Percentiles rank a stretch among this genome's conserved stretches.
These are phyloP conservation scores for Arthrobotrys sphaeroides DNA, from an alignment of 2,329 filamentous ascomycete species.

Conservation along the genomic window DNA sequence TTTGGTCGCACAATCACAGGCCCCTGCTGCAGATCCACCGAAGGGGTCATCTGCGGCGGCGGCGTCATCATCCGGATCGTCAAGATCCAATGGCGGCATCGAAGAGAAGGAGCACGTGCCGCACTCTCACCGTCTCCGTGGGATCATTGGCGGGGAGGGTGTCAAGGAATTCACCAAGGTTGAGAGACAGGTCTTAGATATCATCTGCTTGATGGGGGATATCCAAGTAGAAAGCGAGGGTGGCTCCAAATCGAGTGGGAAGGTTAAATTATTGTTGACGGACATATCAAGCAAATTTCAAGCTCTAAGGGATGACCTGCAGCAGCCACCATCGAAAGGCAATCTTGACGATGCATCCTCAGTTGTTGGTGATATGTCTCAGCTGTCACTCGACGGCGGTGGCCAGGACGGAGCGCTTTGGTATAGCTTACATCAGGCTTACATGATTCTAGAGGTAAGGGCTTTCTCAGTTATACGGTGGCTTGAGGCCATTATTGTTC, in stretches of 20 bases:
- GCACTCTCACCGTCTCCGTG: conserved; percentile 29
- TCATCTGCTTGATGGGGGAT: conserved; percentile 41
- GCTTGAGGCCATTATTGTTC: not conserved
- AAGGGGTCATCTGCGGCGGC: conserved; percentile 1
- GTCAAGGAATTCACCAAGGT: conserved; percentile 31
- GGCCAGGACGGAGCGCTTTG: conserved; percentile 9
- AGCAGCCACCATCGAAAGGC: conserved; percentile 26
- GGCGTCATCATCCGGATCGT: conserved; percentile 19
- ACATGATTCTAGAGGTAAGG: conserved; percentile 50
- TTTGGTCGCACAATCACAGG: conserved; percentile 46
- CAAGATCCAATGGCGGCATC: conserved; percentile 16
- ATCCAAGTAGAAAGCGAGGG: conserved; percentile 34
- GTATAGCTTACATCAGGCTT: conserved; percentile 38
- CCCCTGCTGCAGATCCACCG: conserved; percentile 10
- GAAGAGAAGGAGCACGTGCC: conserved; percentile 19
- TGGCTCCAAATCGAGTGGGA: conserved; percentile 36
- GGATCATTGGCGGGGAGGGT: conserved; percentile 15
- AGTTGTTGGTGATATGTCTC: conserved; percentile 14
- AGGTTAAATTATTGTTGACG: conserved; percentile 29
- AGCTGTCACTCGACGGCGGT: conserved; percentile 25
- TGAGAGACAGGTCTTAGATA: conserved; percentile 37
- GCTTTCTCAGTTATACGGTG: not conserved
- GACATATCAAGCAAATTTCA: conserved; percentile 49
- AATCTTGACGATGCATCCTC: conserved; percentile 3
- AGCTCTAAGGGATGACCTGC: conserved; percentile 32